Evolutionary conservation across 1,284 basidiomycete species (phyloP).

Genomic region (Chiua sp.): DNA sequence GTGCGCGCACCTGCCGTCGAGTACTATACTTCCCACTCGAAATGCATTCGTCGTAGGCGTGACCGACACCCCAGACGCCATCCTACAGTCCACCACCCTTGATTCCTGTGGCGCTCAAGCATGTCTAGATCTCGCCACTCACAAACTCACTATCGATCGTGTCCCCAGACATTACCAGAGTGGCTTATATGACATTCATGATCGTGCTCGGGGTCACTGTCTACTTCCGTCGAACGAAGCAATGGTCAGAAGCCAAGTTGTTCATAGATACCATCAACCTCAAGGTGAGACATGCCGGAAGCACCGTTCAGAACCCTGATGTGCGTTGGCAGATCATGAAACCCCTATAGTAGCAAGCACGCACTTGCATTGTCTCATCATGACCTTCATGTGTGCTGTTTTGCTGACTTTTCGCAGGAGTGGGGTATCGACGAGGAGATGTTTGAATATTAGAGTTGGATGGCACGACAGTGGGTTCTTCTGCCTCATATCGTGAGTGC

Average conservation of each 20-base stretch:
- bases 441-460: constrained; percentile 98
- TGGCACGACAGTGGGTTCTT: constrained; percentile 83
- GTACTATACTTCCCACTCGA: constrained; percentile 92
- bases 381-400: constrained; percentile 82
- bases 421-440: constrained; percentile 98
- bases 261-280: constrained; percentile 91
- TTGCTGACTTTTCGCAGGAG: constrained; percentile 86
- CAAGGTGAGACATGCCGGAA: constrained; percentile 56
- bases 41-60: constrained; percentile 89
- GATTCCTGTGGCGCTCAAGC: constrained; percentile 74
- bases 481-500: neutral
- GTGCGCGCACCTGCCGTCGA: constrained; percentile 89
- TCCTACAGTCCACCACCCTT: constrained; percentile 49
- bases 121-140: constrained; percentile 24
- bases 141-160: constrained; percentile 4
- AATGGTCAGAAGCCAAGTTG: constrained; percentile 99
- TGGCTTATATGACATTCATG: constrained; percentile 77
- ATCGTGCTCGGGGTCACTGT: constrained; percentile 71
- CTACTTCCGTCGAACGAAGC: constrained; percentile 91
- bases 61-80: constrained; percentile 64
- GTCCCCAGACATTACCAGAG: constrained; percentile 85
- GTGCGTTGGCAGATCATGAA: constrained; percentile 70
- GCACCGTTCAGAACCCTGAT: neutral
- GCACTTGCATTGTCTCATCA: constrained; percentile 81
- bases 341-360: constrained; percentile 88